These are phyloP conservation scores for Ceratocystis cubensis DNA, from an alignment of 2,329 filamentous ascomycete species.

Conservation along the genomic window DNA sequence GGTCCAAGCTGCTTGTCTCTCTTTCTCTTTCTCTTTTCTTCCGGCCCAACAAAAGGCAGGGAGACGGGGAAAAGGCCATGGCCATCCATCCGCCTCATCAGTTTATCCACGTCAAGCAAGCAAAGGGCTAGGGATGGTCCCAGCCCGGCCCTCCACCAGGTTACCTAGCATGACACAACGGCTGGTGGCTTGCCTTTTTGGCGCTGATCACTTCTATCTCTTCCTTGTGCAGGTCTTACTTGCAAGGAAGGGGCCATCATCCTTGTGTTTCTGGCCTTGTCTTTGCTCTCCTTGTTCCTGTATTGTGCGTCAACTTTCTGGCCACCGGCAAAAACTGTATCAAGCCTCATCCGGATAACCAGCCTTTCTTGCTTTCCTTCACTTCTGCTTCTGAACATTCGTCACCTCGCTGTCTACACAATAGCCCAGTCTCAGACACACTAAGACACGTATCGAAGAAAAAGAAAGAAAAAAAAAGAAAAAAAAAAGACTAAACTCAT, in stretches of 20 bases:
- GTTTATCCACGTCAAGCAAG: not conserved
- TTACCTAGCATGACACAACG: not conserved
- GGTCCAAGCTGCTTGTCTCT: not conserved
- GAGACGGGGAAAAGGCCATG: not conserved
- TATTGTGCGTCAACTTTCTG: not conserved
- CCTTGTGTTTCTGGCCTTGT: not conserved
- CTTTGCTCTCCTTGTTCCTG: not conserved
- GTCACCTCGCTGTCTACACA: no score
- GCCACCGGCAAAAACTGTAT: not conserved
- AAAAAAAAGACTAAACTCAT: no score
- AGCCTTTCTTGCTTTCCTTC: not conserved
- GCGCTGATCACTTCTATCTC: slow-evolving; percentile 6
- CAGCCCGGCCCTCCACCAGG: not conserved
- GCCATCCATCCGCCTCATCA: not conserved
- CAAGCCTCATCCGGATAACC: not conserved
- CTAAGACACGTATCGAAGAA: no score
- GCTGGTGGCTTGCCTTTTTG: slow-evolving; percentile 6
- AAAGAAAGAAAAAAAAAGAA: no score
- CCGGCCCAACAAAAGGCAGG: no score
- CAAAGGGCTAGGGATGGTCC: not conserved
- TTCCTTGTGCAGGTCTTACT: not conserved
- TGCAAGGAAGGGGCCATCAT: not conserved
- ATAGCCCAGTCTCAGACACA: no score
- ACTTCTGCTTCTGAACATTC: not conserved
- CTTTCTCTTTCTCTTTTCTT: not conserved